These are phyloP conservation scores for Neocatenulostroma microsporum DNA, from an alignment of 2,329 filamentous ascomycete genomes.

Conservation along the genomic window DNA sequence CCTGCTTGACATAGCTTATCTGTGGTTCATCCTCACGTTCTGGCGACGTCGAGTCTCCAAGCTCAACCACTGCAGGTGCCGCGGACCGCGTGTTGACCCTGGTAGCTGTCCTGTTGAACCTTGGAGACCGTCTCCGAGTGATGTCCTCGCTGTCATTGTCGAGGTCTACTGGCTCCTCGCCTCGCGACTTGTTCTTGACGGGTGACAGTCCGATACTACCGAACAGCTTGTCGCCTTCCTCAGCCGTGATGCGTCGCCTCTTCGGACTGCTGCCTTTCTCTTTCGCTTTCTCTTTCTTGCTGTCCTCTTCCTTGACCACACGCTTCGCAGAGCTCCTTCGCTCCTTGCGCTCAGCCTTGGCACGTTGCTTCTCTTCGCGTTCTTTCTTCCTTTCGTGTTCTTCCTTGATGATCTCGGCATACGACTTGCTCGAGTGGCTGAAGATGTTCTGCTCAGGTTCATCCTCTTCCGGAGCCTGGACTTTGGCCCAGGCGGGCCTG, in stretches of 20 bases:
- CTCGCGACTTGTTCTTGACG: constrained; percentile 7
- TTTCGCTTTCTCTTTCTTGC: constrained; percentile 6
- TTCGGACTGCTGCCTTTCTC: constrained; percentile 13
- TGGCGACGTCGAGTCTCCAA: constrained; percentile 9
- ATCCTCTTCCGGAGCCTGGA: constrained; percentile 10
- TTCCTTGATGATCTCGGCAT: constrained; percentile 33
- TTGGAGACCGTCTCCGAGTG: constrained; percentile 11
- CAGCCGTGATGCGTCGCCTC: constrained; percentile 22
- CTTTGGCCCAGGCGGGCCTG: constrained; percentile 21
- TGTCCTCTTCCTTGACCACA: constrained; percentile 18
- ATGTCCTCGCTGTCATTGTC: constrained; percentile 9
- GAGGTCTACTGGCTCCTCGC: constrained; percentile 10
- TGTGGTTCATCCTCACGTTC: constrained; percentile 17
- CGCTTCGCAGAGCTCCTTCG: constrained; percentile 20
- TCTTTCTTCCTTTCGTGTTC: constrained; percentile 26
- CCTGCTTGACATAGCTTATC: constrained; percentile 8
- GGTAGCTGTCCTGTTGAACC: constrained; percentile 10
- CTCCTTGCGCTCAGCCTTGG: constrained; percentile 26
- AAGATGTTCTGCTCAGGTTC: constrained; percentile 32
- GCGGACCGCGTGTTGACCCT: constrained; percentile 4
- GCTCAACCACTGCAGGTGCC: constrained; percentile 8
- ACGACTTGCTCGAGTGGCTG: constrained; percentile 34
- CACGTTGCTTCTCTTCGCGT: constrained; percentile 19
- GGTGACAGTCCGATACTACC: constrained; percentile 13
- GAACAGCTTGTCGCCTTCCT: constrained; percentile 20